Percentiles rank a stretch among this genome's conserved stretches.
These are phyloP conservation scores for Brassica incana DNA, from an alignment of 345 rosid species.

Conservation along the genomic window DNA sequence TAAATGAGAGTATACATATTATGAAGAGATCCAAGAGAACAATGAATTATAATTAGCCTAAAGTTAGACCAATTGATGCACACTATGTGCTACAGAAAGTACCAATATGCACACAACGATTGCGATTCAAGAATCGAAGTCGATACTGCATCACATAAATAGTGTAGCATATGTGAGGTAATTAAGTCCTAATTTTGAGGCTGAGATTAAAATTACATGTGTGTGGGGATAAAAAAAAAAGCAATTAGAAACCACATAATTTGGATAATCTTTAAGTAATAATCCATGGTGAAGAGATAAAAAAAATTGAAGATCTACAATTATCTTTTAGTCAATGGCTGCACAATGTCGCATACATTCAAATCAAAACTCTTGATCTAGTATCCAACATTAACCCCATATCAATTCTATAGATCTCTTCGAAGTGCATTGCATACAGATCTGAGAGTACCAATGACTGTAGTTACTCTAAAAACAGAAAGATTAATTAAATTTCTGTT, in stretches of 20 bases:
- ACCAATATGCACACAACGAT: not conserved
- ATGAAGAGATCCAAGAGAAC: no score
- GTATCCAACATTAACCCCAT: not conserved
- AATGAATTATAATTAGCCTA: no score
- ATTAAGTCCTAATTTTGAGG: slow-evolving; percentile 1
- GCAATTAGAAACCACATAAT: not conserved
- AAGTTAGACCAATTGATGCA: no score
- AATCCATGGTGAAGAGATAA: not conserved
- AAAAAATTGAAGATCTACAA: not conserved
- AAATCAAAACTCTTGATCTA: not conserved
- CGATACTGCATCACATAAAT: not conserved
- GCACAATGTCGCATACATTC: not conserved
- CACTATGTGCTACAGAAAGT: no score
- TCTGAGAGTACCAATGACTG: slow-evolving; percentile 13
- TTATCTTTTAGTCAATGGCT: not conserved
- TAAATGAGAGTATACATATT: no score
- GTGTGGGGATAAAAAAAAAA: no score
- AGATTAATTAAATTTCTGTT: not conserved
- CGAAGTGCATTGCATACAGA: slow-evolving; percentile 7
- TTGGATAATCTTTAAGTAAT: not conserved
- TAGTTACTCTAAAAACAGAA: not conserved
- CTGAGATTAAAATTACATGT: not conserved
- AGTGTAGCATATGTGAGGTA: not conserved
- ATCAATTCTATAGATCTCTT: slow-evolving; percentile 7
- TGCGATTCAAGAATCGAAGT: not conserved